These are phyloP conservation scores for Prototheca stagnorum DNA, from an alignment of 163 green algal species.

Conservation along the genomic window DNA sequence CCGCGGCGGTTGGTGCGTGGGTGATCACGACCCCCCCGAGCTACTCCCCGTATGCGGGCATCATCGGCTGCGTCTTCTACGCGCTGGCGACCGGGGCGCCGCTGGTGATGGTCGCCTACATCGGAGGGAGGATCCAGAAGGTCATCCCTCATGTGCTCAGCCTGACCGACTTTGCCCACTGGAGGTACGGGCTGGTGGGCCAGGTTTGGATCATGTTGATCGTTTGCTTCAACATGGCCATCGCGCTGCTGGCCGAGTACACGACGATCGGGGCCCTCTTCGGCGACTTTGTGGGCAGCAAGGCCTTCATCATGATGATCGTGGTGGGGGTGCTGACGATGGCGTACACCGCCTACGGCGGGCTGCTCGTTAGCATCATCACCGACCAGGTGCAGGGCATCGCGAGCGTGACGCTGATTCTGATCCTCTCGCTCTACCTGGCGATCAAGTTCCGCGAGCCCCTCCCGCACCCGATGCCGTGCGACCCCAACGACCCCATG, in stretches of 20 bases:
- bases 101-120: constrained; percentile 42
- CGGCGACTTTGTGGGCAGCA: constrained; percentile 29
- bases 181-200: constrained; percentile 23
- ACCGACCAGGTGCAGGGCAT: constrained; percentile 42
- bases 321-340: constrained; percentile 35
- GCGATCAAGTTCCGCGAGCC: constrained; percentile 30
- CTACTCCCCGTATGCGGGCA: constrained; percentile 45
- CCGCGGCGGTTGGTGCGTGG: constrained; percentile 47
- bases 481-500: constrained; percentile 7
- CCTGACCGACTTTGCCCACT: constrained; percentile 40
- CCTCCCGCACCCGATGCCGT: constrained; percentile 14
- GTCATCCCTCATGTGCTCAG: constrained; percentile 37
- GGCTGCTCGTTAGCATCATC: constrained; percentile 47
- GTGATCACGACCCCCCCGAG: constrained; percentile 32
- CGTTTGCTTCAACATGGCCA: constrained; percentile 48
- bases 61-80: constrained; percentile 47
- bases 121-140: constrained; percentile 18
- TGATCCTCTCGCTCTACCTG: constrained; percentile 38
- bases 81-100: constrained; percentile 43
- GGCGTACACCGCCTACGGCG: constrained; percentile 45
- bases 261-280: constrained; percentile 52
- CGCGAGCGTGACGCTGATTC: constrained; percentile 18
- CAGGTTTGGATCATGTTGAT: constrained; percentile 27
- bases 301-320: constrained; percentile 40
- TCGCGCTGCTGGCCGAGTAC: constrained; percentile 49